phyloP scores from a whole-genome alignment of 345 rosid species.

The Hypericum perforatum region DNA sequence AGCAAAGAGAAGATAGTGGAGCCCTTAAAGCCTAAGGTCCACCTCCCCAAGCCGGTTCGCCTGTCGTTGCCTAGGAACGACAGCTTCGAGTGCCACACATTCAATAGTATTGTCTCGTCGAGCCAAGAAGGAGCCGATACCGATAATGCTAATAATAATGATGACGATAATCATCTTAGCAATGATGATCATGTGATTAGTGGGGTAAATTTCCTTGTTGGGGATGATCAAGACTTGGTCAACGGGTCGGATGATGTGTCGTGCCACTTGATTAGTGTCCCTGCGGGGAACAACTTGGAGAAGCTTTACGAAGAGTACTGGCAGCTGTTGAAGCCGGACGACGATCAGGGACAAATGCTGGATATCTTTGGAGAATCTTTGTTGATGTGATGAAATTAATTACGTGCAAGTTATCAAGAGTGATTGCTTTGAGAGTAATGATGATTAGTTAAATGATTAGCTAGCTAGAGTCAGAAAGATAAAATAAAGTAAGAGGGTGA shows the following conservation, averaged over 20 bases:
- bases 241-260: constrained; percentile 18
- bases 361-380: constrained; percentile 29
- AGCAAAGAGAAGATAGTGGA: not conserved
- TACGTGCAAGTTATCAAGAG: not conserved
- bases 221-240: constrained; percentile 12
- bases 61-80: constrained; percentile 24
- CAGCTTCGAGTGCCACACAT: constrained; percentile 19
- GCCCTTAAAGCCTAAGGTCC: constrained; percentile 25
- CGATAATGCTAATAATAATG: too few relatives aligned
- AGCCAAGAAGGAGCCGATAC: constrained; percentile 15
- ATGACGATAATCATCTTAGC: too few relatives aligned
- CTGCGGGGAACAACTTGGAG: constrained; percentile 14
- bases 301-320: constrained; percentile 40
- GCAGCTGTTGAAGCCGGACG: constrained; percentile 26
- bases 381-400: constrained; percentile 6
- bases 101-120: not conserved
- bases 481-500: too few relatives aligned
- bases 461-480: too few relatives aligned
- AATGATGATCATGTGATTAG: not conserved
- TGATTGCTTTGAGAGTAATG: constrained; percentile 17
- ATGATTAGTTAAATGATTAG: too few relatives aligned
- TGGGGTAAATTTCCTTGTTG: constrained; percentile 12
- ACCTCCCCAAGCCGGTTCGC: constrained; percentile 41
- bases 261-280: constrained; percentile 14
- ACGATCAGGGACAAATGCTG: constrained; percentile 17